Evolutionary conservation across 1,284 basidiomycete species (phyloP), one percentile per base, ranked within the genome.

Genomic region (Austroboletus novae-zelandiae): DNA sequence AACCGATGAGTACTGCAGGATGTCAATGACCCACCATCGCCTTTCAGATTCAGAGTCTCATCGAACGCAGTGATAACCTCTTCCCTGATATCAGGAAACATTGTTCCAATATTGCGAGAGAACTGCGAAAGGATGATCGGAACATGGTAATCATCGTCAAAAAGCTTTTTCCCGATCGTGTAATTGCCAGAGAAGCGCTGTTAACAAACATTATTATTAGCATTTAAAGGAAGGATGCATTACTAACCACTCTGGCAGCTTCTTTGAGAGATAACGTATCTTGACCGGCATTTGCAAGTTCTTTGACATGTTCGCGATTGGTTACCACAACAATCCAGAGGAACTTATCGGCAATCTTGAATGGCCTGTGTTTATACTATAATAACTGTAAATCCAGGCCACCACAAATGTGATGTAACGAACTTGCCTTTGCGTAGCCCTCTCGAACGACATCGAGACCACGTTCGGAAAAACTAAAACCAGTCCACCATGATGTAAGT

Each of bases 321-420:
- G 60, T 70, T 2, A 76, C 52, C 27, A 79, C 42, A n/a, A 80
- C 67, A 0, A 70, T 46, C 78, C 77, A 80, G 25, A 60, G 57
- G 30, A 64, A 60, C 4, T 68, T 48, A 1, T 66, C 58, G 0
- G 76, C 61, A 10, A 80, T 52, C 53, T 76, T 77, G 67, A 78
- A 79, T 5, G 65, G 55, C 0, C 48, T 53, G 11, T 62, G 62
- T 7, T 65, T 68, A 53, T 72, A 67, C 74, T 75, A 11, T 13
- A 31, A 30, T 4, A 25, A 27, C 14, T 4, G n/a, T 30, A 10
- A 23, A 20, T 8, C 7, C n/a, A 34, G n/a, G 20, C 8, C n/a
- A 18, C 18, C 6, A 20, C 27, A 40, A 43, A 14, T 4, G 17
- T 13, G 29, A 43, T 10, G n/a, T 14, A 8, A 14, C n/a, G 3